Base-by-base conservation (phyloP, 2,329 filamentous ascomycete species). In the Fusarium zealandicum region DNA sequence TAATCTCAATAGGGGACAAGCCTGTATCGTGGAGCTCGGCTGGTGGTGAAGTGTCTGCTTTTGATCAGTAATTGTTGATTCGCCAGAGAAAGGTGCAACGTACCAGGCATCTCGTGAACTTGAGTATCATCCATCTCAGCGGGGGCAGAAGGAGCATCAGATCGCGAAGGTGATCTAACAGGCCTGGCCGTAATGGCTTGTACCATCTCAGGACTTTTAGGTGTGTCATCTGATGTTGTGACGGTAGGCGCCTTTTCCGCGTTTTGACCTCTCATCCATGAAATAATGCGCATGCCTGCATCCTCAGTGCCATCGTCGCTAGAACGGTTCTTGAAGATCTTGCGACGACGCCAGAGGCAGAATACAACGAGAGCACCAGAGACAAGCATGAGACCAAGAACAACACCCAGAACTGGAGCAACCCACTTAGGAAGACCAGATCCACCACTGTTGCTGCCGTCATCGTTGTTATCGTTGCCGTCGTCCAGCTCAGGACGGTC, bases 381-480 rank as follows among this genome's bases (percentile, higher is more conserved):
- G 33, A 88, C 43, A 41, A 85, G 72, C 37, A 87, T 78, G 33
- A 88, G 61, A 3, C 84, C 85, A 2, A 87, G 75, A 5, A 88
- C 79, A 4, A 86, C 83, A 13, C 85, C 85, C 0, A 89, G 72
- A 2, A 89, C 81, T 1, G 87, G 85, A 0, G 80, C 80, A 2
- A 88, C 78, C 78, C 83, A 89, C 5, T 72, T 72, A 0, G 85
- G 83, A 4, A 83, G 78, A 17, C 77, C 72, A 12, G 69, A 64
- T 12, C 70, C 69, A 4, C 71, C 73, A 2, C 72, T 68, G 6
- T 63, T 61, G 8, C 60, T 54, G 6, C 65, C 45, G 11, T 54
- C 28, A 10, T 51, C 48, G 25, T 39, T 62, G 14, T 70, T 70
- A 32, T 63, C 64, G 6, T 51, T 41, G 1, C 32, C 48, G 27